A percentile compares a stretch with the other conserved stretches of the same genome.
These are phyloP conservation scores for Berkeleyomyces basicola DNA, from an alignment of 2,329 filamentous ascomycete genomes.

Conservation along the genomic window DNA sequence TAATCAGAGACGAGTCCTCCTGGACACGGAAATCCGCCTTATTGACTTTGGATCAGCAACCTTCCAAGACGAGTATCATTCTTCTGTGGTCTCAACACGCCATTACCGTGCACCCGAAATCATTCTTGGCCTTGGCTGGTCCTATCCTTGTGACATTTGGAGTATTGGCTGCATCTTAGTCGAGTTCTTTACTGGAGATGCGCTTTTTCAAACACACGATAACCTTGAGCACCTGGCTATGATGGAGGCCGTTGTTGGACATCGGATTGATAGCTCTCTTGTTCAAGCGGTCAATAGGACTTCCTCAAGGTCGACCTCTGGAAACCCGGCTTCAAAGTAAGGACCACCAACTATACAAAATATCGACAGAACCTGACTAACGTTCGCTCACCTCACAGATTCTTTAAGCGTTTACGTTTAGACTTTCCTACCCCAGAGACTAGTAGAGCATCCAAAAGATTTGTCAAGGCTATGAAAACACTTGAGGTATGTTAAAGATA, in stretches of 20 bases:
- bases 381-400: slow-evolving; percentile 25
- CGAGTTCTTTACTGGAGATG: slow-evolving; percentile 56
- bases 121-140: slow-evolving; percentile 54
- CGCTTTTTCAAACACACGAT: slow-evolving; percentile 55
- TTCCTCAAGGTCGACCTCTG: slow-evolving; percentile 34
- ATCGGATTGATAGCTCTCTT: slow-evolving; percentile 40
- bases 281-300: slow-evolving; percentile 41
- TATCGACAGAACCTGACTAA: neutral
- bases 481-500: slow-evolving; percentile 34
- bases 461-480: slow-evolving; percentile 57
- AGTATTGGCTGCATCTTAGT: slow-evolving; percentile 58
- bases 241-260: slow-evolving; percentile 53
- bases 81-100: slow-evolving; percentile 52
- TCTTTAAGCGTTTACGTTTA: slow-evolving; percentile 48
- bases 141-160: slow-evolving; percentile 57
- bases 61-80: slow-evolving; percentile 58
- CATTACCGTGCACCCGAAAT: slow-evolving; percentile 57
- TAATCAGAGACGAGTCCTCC: slow-evolving; percentile 44
- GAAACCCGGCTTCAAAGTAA: slow-evolving; percentile 49
- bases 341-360: slow-evolving; percentile 16
- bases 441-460: slow-evolving; percentile 45
- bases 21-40: slow-evolving; percentile 52
- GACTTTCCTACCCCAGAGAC: slow-evolving; percentile 50
- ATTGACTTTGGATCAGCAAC: slow-evolving; percentile 59
- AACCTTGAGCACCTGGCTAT: slow-evolving; percentile 59